A percentile compares a stretch with the other conserved stretches of the same genome.
Evolutionary conservation across 768 basidiomycete genomes (phyloP).

Genomic region (Rhodotorula paludigena): DNA sequence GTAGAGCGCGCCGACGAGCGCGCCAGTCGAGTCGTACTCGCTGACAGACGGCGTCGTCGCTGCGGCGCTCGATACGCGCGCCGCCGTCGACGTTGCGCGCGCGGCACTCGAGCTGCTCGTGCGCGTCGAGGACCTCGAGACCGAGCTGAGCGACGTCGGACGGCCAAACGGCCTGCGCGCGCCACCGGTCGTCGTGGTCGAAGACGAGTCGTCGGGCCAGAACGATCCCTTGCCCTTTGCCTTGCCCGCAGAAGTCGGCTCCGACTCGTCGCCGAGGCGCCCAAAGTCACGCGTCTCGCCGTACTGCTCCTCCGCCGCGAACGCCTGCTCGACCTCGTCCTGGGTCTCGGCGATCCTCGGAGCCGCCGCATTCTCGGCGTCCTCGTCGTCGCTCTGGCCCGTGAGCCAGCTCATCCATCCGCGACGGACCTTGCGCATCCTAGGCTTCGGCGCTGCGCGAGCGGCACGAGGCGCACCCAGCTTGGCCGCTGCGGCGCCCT

Average conservation of each 20-base stretch:
- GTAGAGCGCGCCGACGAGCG: slow-evolving; percentile 16
- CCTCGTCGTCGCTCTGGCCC: neutral
- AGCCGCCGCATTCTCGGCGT: neutral
- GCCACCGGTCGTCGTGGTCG: neutral
- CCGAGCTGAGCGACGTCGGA: neutral
- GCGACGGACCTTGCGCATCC: neutral
- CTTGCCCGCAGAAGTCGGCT: neutral
- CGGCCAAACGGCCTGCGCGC: slow-evolving; percentile 3
- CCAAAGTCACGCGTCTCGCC: neutral
- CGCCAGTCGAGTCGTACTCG: neutral
- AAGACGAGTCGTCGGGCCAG: neutral
- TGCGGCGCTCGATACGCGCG: neutral
- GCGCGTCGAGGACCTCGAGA: neutral
- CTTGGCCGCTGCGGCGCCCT: neutral
- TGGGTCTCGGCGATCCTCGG: neutral
- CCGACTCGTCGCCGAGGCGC: neutral
- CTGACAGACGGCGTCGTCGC: neutral
- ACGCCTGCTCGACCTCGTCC: neutral
- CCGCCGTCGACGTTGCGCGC: slow-evolving; percentile 5
- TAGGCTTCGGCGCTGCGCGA: neutral
- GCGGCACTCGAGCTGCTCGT: neutral
- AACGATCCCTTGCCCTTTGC: neutral
- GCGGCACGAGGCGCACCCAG: neutral
- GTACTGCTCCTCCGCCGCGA: neutral
- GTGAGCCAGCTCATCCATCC: slow-evolving; percentile 14